Percentiles rank a stretch among this genome's conserved stretches.
Evolutionary conservation across 495 filamentous ascomycete species (phyloP).

Genomic region (Tuber aestivum): DNA sequence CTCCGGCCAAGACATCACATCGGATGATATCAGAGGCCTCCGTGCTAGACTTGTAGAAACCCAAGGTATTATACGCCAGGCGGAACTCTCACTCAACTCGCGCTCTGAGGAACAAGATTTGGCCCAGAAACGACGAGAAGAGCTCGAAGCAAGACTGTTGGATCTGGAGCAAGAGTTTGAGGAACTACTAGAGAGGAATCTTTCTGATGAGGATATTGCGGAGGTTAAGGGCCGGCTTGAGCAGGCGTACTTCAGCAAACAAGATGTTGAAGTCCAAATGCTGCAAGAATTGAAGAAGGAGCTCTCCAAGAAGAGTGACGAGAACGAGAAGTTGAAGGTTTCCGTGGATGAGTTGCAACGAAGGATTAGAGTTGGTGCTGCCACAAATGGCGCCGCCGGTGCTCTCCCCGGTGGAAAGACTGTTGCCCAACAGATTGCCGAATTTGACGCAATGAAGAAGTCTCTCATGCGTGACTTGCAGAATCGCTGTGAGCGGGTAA

Average conservation of each 20-base stretch:
- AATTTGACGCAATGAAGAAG: slow-evolving; percentile 99
- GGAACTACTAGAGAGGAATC: slow-evolving; percentile 68
- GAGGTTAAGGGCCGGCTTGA: slow-evolving; percentile 76
- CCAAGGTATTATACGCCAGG: slow-evolving; percentile 87
- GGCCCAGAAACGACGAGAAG: slow-evolving; percentile 59
- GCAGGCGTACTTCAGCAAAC: slow-evolving; percentile 65
- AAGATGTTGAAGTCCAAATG: slow-evolving; percentile 63
- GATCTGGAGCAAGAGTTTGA: slow-evolving; percentile 75
- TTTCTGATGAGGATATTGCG: slow-evolving; percentile 68
- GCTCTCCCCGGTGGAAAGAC: slow-evolving; percentile 73
- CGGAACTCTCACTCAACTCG: slow-evolving; percentile 73
- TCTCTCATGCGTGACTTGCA: slow-evolving; percentile 96
- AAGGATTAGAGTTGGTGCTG: slow-evolving; percentile 54
- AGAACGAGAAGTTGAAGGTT: slow-evolving; percentile 67
- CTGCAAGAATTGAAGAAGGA: slow-evolving; percentile 68
- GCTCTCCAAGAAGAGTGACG: slow-evolving; percentile 62
- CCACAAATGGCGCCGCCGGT: slow-evolving; percentile 51
- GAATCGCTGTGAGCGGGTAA: slow-evolving; percentile 85
- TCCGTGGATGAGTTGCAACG: slow-evolving; percentile 72
- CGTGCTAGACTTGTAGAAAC: slow-evolving; percentile 73
- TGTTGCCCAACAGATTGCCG: slow-evolving; percentile 93
- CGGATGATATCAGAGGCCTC: slow-evolving; percentile 72
- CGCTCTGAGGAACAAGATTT: slow-evolving; percentile 56
- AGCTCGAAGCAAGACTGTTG: slow-evolving; percentile 68
- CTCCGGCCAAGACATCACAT: slow-evolving; percentile 68